phyloP scores from a whole-genome alignment of 768 basidiomycete species.

The Strobilomyces dryophilus region DNA sequence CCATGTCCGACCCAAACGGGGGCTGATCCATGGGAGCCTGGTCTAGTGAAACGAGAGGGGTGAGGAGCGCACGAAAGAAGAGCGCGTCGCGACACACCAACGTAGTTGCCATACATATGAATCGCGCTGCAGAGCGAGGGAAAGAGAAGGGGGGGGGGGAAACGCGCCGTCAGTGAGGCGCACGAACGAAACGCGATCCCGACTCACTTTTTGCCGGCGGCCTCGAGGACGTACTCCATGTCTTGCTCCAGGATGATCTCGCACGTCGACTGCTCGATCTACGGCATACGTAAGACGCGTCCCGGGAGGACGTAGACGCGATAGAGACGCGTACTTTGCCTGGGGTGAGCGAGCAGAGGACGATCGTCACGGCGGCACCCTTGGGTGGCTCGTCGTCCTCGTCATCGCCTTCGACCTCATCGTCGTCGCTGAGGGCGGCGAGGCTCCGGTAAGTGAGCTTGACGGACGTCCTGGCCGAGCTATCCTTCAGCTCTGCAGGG shows the following conservation, averaged over 20 bases:
- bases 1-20: slow-evolving; percentile 48
- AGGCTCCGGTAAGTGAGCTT: slow-evolving; percentile 57
- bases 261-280: slow-evolving; percentile 76
- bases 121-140: slow-evolving; percentile 47
- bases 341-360: slow-evolving; percentile 77
- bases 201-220: slow-evolving; percentile 77
- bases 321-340: slow-evolving; percentile 55
- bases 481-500: slow-evolving; percentile 65
- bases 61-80: background rate
- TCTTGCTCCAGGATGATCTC: slow-evolving; percentile 69
- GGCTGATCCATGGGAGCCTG: slow-evolving; percentile 47
- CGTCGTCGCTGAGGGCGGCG: slow-evolving; percentile 34
- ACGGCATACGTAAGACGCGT: slow-evolving; percentile 7
- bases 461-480: slow-evolving; percentile 56
- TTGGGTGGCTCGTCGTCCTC: slow-evolving; percentile 37
- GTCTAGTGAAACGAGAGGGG: slow-evolving; percentile 36
- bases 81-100: slow-evolving; percentile 42
- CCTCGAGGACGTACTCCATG: slow-evolving; percentile 62
- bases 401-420: slow-evolving; percentile 43
- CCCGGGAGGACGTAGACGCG: background rate
- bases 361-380: slow-evolving; percentile 43
- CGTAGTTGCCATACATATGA: slow-evolving; percentile 81
- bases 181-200: background rate
- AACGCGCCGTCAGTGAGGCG: slow-evolving; percentile 6
- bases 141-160: background rate